Base-by-base conservation (phyloP, 352 stramenopile species). In the Globisporangium lucens region DNA sequence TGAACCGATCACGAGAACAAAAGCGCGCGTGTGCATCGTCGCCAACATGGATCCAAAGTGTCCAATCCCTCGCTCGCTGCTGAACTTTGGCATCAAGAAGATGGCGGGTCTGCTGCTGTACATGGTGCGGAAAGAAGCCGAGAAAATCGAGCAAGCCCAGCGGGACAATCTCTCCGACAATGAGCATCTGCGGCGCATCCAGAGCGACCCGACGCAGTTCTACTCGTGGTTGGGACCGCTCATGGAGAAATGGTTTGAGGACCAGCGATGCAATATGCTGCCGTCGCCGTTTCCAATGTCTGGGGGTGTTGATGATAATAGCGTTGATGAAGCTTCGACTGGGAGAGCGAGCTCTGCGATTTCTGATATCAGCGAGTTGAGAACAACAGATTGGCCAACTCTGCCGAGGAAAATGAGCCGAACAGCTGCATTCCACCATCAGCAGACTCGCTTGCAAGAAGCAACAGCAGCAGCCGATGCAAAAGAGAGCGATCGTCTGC, bases 1-100 rank as follows among this genome's bases (percentile, higher is more conserved):
- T 20, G 87, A 93, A 62, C 87, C 87, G 8, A 76, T 93, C 29
- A 82, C 79, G n/a, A 72, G 79, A 13, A 91, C 75, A 27, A 87
- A 86, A 66, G 74, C 75, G 20, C 75, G 87, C 9, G 88, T 80
- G 47, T 93, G 83, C 63, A 90, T 95, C 56, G 85, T 95, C 7
- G 78, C 76, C 4, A 95, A 93, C 60, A 76, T 95, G 35, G 82
- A 95, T 56, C 85, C 85, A 1, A 93, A 93, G 58, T 93, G 83
- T 55, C 77, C 85, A 2, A 76, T 95, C 46, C 87, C 87, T 4
- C 82, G 82, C 63, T 65, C 76, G 20, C 67, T 95, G 65, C 65
- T 95, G 35, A 95, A 95, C 65, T 93, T 91, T 75, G 78, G 76
- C 2, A 89, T 93, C 64, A 95, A 95, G 71, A 95, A 95, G 64